Evolutionary conservation across 148 eudicot species (phyloP), one percentile per base, ranked within the genome.

Genomic region (Hydrangea macrophylla): DNA sequence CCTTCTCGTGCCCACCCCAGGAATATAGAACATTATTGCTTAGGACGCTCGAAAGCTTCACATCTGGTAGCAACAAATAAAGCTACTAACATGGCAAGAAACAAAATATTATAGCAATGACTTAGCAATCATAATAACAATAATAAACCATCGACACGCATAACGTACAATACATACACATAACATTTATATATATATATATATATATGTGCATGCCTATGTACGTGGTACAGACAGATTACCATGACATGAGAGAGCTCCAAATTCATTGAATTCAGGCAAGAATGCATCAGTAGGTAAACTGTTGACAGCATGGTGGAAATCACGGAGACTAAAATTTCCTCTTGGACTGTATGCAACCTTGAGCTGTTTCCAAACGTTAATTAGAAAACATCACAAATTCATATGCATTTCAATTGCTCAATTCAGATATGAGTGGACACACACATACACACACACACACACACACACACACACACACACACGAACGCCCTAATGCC

Each of bases 251-350:
- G 60, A 65, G 55, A 75, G 57, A 58, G 82, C 79, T 67, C 80
- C 83, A 71, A 62, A 69, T 57, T 74, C 81, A 50, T 68, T 75
- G 48, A 76, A 62, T 5, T 77, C 77, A 2, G 89, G 89, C 22
- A 62, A 74, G 65, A 86, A 84, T 62, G 79, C 82, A 79, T 88
- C 84, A 56, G 68, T 76, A 22, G 94, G 97, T 67, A 90, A 58
- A 68, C 68, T 79, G 72, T 80, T 84, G 73, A 90, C 81, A 9
- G 91, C 93, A 76, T 88, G 83, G 70, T 88, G 97, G 56, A 90
- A 82, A 71, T 88, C 90, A 26, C 84, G 85, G 32, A 90, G 84
- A 71, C 60, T 86, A 75, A 90, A 90, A 61, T 73, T 78, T 72
- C 83, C 89, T 57, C 85, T 70, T 3, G 91, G 93, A 74, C 75